Evolutionary conservation across 2,329 filamentous ascomycete genomes (phyloP), one percentile per base, ranked within the genome.

Genomic region (Fusarium napiforme): DNA sequence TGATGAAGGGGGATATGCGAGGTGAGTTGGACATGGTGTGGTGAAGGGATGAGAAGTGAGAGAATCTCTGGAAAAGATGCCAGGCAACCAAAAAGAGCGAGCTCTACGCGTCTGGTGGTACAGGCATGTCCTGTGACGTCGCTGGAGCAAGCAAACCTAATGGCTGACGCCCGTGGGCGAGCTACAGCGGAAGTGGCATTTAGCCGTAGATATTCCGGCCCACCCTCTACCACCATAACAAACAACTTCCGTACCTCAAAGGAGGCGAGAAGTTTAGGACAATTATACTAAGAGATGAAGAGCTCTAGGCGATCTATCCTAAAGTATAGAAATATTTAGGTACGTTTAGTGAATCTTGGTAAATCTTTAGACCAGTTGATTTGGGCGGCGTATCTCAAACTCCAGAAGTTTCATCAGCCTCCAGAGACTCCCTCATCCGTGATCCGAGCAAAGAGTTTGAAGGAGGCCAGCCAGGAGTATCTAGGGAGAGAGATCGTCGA

Each of bases 271-370:
- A 12, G 4, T 14, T 46, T 28, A 26, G 2, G 23, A 45, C 4
- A 0, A 6, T 26, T 3, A 14, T 26, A 23, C 11, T 19, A 14
- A 45, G 7, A 0, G 1, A 19, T 12, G 0, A 19, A 26, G 2
- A 26, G 0, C 0, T 0, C 12, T 45, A 19, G n/a, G 42, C 19
- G 23, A 12, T 0, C 5, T 12, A 45, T 19, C 16, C 16, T 1
- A 26, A 26, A 2, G 4, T 2, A 0, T 26, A 5, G 28, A 28
- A 28, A 28, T 7, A 28, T 7, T 7, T 28, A 28, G 28, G 28
- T 28, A 28, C 7, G 11, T 14, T 46, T 14, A 15, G 43, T 46
- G 5, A 19, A 3, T 2, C 36, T 19, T 19, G 12, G 16, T 26
- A 0, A 10, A 45, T 4, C 42, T 18, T 45, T 14, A 28, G 23